These are phyloP conservation scores for Diutina ranongensis DNA, from an alignment of 1,139 yeast genomes.

Conservation along the genomic window DNA sequence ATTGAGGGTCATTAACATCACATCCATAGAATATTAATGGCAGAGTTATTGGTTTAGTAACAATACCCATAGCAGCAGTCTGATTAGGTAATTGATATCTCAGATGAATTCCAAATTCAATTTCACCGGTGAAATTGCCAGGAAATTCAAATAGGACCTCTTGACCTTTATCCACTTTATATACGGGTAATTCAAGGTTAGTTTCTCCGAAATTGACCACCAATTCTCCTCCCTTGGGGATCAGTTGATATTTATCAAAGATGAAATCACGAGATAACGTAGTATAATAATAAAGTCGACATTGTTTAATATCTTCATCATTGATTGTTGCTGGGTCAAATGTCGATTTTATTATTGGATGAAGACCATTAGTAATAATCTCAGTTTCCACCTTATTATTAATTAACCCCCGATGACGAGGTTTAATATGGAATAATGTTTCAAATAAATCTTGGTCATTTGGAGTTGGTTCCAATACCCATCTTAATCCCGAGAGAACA, in stretches of 20 bases:
- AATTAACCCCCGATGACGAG: neutral
- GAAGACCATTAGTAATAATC: neutral
- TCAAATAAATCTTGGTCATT: conserved; percentile 7
- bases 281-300: conserved; percentile 4
- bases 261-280: neutral
- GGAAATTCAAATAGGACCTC: conserved; percentile 4
- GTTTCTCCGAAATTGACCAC: neutral
- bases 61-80: neutral
- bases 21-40: neutral
- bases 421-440: neutral
- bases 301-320: neutral
- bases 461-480: conserved; percentile 14
- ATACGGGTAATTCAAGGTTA: conserved; percentile 1
- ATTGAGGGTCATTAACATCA: conserved; percentile 14
- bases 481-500: conserved; percentile 25
- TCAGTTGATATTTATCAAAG: conserved; percentile 4
- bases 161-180: neutral
- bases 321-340: neutral
- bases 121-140: neutral
- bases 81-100: neutral
- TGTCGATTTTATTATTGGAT: neutral
- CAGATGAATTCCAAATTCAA: conserved; percentile 4
- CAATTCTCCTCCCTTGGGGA: neutral
- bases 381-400: neutral
- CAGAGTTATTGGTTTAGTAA: neutral